Percentiles rank a stretch among this genome's conserved stretches.
Evolutionary conservation across 352 stramenopile genomes (phyloP).

Genomic region (Aphanomyces astaci): DNA sequence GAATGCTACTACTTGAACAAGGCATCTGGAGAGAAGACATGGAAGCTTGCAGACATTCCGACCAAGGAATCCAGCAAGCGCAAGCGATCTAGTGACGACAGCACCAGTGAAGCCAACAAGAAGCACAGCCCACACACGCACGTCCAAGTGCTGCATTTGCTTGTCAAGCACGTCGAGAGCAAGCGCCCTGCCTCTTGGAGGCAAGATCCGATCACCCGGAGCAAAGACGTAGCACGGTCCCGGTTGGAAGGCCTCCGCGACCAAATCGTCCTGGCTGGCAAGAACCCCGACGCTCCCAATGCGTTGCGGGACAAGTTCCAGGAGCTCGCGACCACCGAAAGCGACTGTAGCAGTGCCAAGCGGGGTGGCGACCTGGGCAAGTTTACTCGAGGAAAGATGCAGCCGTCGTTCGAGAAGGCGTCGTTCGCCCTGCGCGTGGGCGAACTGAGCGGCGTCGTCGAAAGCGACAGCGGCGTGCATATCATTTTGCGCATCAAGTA

Average conservation of each 20-base stretch:
- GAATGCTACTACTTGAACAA: slow-evolving; percentile 81
- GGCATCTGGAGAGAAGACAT: slow-evolving; percentile 81
- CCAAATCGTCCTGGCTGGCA: slow-evolving; percentile 61
- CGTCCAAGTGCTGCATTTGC: slow-evolving; percentile 66
- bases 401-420: slow-evolving; percentile 85
- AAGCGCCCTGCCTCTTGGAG: slow-evolving; percentile 79
- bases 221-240: slow-evolving; percentile 72
- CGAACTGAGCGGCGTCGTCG: slow-evolving; percentile 91
- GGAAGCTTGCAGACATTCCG: slow-evolving; percentile 78
- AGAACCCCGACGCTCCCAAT: slow-evolving; percentile 42
- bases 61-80: slow-evolving; percentile 53
- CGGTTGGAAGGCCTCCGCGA: slow-evolving; percentile 75
- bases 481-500: slow-evolving; percentile 90
- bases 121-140: slow-evolving; percentile 25
- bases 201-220: slow-evolving; percentile 80
- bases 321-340: slow-evolving; percentile 81
- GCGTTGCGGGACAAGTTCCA: slow-evolving; percentile 69
- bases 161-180: slow-evolving; percentile 82
- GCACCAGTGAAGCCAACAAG: slow-evolving; percentile 5
- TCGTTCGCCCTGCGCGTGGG: slow-evolving; percentile 89
- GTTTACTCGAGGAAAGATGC: slow-evolving; percentile 90
- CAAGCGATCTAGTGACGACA: not conserved
- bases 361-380: slow-evolving; percentile 83
- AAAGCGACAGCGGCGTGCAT: slow-evolving; percentile 94
- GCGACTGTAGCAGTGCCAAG: slow-evolving; percentile 87